Base-by-base conservation (phyloP, 1,139 yeast genomes). In the Saccharomyces hybrid region DNA sequence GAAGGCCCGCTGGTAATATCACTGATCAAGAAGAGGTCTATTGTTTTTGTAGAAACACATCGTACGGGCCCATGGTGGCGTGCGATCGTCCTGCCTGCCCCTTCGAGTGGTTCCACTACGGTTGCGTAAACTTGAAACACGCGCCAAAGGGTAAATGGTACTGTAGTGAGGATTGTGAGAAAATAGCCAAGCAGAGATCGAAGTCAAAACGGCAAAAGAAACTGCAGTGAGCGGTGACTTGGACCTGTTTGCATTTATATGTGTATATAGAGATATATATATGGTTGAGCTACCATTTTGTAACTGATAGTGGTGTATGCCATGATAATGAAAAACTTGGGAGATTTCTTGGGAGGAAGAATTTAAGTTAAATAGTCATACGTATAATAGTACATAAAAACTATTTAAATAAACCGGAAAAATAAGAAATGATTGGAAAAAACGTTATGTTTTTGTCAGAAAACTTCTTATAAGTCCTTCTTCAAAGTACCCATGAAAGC, bases 401-500 rank as follows among this genome's bases (percentile, higher is more conserved):
- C n/a, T 38, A 41, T 38, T 38, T 27, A 49, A 26, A 52, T 48
- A 54, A 25, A 53, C 26, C 29, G 16, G 13, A 25, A 38, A 6
- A 46, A 27, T 28, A 49, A 28, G 28, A 48, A 57, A 52, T 27
- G 41, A 23, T 27, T 49, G 47, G 25, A 31, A 48, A 57, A 52
- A 38, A 23, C 5, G 25, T 4, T 42, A 41, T 49, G 47, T 46
- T 50, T 46, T 52, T 19, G 23, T 19, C 47, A 49, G 26, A 48
- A 47, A 52, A 27, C 50, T 56, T 53, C 54, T 70, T 73, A 68
- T 68, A 78, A 75, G 68, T 93, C 99, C 87, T 89, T 91, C 96
- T 95, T 95, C 78, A 93, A 87, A 74, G 99, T 91, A 84, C 99
- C 99, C 84, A 91, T 75, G 93, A 95, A 95, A 75, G 99, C 96